Evolutionary conservation across 2,329 filamentous ascomycete genomes (phyloP).

Genomic region (Lecanosticta acicola): DNA sequence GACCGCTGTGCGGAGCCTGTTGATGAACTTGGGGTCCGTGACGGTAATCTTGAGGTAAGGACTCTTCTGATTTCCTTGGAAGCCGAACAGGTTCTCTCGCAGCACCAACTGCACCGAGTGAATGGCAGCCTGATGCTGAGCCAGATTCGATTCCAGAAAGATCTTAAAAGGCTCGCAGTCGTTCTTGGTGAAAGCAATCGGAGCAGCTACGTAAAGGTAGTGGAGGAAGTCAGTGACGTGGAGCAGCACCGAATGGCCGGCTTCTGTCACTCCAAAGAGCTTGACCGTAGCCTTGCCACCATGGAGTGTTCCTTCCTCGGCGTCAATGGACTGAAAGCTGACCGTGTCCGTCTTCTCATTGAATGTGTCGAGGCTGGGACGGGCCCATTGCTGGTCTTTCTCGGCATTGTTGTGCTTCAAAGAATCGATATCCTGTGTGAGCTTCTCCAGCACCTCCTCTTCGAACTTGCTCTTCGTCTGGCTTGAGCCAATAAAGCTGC

Average conservation of each 20-base stretch:
- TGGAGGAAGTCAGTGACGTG: constrained; percentile 95
- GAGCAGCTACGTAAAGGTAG: constrained; percentile 90
- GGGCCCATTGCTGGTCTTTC: constrained; percentile 87
- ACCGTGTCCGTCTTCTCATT: constrained; percentile 62
- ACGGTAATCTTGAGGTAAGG: constrained; percentile 93
- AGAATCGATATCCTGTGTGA: constrained; percentile 85
- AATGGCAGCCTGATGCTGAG: constrained; percentile 67
- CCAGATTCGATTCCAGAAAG: constrained; percentile 73
- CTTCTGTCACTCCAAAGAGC: constrained; percentile 85
- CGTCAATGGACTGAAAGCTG: constrained; percentile 94
- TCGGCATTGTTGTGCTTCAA: constrained; percentile 83
- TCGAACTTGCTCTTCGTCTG: constrained; percentile 90
- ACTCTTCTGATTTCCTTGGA: constrained; percentile 85
- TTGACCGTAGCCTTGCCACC: constrained; percentile 75
- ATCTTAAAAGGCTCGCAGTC: constrained; percentile 74
- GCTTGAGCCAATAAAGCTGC: constrained; percentile 59
- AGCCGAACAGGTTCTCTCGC: constrained; percentile 87
- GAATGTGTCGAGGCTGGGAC: constrained; percentile 57
- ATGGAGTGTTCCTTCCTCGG: constrained; percentile 77
- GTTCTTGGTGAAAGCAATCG: constrained; percentile 68
- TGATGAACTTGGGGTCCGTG: constrained; percentile 79
- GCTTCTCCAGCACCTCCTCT: constrained; percentile 86
- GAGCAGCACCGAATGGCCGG: constrained; percentile 83
- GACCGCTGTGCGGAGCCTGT: constrained; percentile 66
- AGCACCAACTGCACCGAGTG: constrained; percentile 75